A percentile compares a stretch with the other conserved stretches of the same genome.
These are phyloP conservation scores for Protostelium mycophagum DNA, from an alignment of 78 protist species.

Conservation along the genomic window DNA sequence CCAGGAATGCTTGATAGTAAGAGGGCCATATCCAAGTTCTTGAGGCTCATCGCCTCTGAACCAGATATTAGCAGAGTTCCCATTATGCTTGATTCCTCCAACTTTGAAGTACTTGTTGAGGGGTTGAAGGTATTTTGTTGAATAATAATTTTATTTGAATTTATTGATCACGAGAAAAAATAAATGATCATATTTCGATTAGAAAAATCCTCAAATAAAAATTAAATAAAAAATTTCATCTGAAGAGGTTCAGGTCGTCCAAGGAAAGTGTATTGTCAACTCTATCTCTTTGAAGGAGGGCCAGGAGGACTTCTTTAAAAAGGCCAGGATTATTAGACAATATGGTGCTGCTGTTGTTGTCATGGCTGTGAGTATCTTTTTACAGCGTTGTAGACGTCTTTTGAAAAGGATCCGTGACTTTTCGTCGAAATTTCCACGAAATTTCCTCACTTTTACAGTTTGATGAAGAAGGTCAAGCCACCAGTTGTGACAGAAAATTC, in stretches of 20 bases:
- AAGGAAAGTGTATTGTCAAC: constrained; percentile 97
- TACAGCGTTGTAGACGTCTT: neutral
- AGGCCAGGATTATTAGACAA: constrained; percentile 75
- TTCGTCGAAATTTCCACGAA: neutral
- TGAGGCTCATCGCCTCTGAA: constrained; percentile 87
- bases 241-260: constrained; percentile 64
- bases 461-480: constrained; percentile 98
- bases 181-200: no score
- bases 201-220: no score
- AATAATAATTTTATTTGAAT: no score
- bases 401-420: no score
- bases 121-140: constrained; percentile 77
- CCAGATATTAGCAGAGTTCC: constrained; percentile 95
- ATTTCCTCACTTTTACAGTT: constrained; percentile 56
- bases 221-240: no score
- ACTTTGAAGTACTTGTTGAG: constrained; percentile 88
- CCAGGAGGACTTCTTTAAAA: constrained; percentile 85
- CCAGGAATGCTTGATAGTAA: constrained; percentile 91
- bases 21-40: constrained; percentile 81
- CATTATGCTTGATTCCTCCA: constrained; percentile 95
- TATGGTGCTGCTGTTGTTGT: constrained; percentile 94
- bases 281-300: constrained; percentile 93
- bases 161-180: no score
- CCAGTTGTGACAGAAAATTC: constrained; percentile 72
- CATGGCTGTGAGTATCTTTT: constrained; percentile 83